These are phyloP conservation scores for Bidens hawaiensis DNA, from an alignment of 140 eudicot genomes.

Conservation along the genomic window DNA sequence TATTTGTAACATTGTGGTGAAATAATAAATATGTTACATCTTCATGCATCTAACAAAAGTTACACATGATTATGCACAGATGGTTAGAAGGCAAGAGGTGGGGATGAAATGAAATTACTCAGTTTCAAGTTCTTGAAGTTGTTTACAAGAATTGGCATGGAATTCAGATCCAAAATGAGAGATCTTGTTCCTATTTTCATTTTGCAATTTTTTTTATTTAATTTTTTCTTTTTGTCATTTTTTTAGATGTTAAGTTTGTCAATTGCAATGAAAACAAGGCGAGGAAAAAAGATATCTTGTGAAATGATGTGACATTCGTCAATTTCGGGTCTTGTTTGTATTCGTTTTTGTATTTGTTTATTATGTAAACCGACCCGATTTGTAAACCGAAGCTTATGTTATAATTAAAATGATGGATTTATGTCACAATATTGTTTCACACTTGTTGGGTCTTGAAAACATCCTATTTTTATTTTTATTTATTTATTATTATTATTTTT, in stretches of 20 bases:
- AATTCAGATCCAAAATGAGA: constrained; percentile 38
- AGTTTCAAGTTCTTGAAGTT: constrained; percentile 8
- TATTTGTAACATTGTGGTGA: neutral
- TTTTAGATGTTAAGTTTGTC: constrained; percentile 25
- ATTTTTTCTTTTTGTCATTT: neutral
- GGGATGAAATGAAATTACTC: constrained; percentile 27
- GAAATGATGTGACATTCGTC: too few species aligned
- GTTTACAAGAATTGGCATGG: constrained; percentile 27
- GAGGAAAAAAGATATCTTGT: constrained; percentile 15
- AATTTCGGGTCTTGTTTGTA: too few species aligned
- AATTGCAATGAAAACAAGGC: constrained; percentile 45
- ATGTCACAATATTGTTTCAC: too few species aligned
- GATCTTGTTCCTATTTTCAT: constrained; percentile 27
- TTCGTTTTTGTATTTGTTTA: too few species aligned
- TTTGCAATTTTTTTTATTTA: neutral
- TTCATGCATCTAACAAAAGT: constrained; percentile 20
- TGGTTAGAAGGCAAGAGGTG: constrained; percentile 64
- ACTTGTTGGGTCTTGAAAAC: too few species aligned
- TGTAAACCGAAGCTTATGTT: too few species aligned
- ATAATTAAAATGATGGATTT: too few species aligned
- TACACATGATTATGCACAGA: constrained; percentile 33
- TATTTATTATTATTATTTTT: too few species aligned
- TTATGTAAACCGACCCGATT: too few species aligned
- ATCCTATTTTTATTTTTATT: too few species aligned
- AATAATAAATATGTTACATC: too few species aligned